Evolutionary conservation across 1,284 basidiomycete genomes (phyloP).

Genomic region (Apiotrichum akiyoshidainum): DNA sequence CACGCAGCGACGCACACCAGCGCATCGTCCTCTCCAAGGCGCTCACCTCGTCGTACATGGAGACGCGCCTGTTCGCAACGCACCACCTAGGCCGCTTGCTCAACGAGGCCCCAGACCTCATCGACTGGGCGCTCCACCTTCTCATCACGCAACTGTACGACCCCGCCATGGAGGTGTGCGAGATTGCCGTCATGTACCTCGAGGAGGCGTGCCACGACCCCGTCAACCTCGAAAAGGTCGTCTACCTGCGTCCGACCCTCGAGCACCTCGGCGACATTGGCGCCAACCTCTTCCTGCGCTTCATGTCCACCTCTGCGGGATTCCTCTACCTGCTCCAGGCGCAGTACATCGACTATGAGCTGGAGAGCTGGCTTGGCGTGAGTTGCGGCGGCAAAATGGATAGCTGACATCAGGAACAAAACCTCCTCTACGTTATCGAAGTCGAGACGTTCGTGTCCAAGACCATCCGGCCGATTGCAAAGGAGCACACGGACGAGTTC

Average conservation of each 20-base stretch:
- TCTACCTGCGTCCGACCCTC: conserved; percentile 88
- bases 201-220: conserved; percentile 84
- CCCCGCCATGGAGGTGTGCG: conserved; percentile 79
- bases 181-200: conserved; percentile 80
- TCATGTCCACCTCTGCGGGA: conserved; percentile 90
- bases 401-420: conserved; percentile 39
- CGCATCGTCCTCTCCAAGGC: conserved; percentile 89
- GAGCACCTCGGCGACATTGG: conserved; percentile 93
- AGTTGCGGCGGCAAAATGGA: too few relatives aligned
- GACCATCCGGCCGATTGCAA: conserved; percentile 42
- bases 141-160: conserved; percentile 95
- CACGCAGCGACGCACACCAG: conserved; percentile 77
- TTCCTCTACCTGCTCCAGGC: conserved; percentile 88
- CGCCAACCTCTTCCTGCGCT: conserved; percentile 80
- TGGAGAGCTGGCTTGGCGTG: conserved; percentile 93
- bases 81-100: conserved; percentile 74
- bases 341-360: conserved; percentile 88
- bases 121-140: conserved; percentile 78
- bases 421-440: conserved; percentile 49
- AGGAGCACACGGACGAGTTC: conserved; percentile 41
- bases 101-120: conserved; percentile 56
- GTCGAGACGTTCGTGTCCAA: conserved; percentile 49
- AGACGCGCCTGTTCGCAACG: conserved; percentile 84
- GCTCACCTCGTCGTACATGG: conserved; percentile 84
- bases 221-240: conserved; percentile 80